Conservation (phyloP, 2,329 filamentous ascomycete genomes). For the Teratosphaeria viscida region DNA sequence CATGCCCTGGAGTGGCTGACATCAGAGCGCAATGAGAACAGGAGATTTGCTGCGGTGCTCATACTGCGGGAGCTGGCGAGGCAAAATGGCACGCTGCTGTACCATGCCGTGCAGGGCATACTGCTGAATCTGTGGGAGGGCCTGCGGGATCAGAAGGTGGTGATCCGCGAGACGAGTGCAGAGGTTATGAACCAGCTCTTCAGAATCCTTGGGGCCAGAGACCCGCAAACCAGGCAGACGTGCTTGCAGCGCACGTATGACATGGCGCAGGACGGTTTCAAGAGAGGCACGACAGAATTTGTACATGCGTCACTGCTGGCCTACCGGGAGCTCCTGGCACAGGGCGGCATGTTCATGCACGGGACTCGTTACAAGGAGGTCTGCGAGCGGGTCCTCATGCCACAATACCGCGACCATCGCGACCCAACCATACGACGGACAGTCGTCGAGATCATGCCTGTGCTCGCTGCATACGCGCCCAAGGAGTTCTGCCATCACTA, state of each 20-base stretch:
- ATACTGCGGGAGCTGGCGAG: constrained; percentile 82
- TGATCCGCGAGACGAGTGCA: constrained; percentile 84
- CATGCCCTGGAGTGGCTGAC: constrained; percentile 95
- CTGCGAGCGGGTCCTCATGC: constrained; percentile 72
- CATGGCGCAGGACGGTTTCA: constrained; percentile 70
- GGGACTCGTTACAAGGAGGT: constrained; percentile 75
- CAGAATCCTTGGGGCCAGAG: constrained; percentile 87
- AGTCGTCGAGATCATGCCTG: constrained; percentile 81
- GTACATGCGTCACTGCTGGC: constrained; percentile 92
- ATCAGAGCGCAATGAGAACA: constrained; percentile 84
- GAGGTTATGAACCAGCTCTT: constrained; percentile 93
- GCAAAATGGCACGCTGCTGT: constrained; percentile 90
- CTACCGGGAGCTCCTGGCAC: constrained; percentile 81
- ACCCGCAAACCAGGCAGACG: constrained; percentile 71
- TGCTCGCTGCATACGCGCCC: constrained; percentile 84
- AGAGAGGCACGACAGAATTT: constrained; percentile 69
- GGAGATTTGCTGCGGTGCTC: constrained; percentile 85
- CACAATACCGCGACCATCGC: constrained; percentile 79
- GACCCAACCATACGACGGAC: constrained; percentile 81
- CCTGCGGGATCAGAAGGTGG: constrained; percentile 74
- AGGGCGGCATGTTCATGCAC: constrained; percentile 99
- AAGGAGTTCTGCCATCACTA: constrained; percentile 79
- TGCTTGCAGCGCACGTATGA: constrained; percentile 90
- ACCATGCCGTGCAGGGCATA: constrained; percentile 87
- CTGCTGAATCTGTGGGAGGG: constrained; percentile 96